A percentile compares a stretch with the other conserved stretches of the same genome.
Evolutionary conservation across 176 grass and related monocot species (phyloP).

Genomic region (Phoenix roebelenii): DNA sequence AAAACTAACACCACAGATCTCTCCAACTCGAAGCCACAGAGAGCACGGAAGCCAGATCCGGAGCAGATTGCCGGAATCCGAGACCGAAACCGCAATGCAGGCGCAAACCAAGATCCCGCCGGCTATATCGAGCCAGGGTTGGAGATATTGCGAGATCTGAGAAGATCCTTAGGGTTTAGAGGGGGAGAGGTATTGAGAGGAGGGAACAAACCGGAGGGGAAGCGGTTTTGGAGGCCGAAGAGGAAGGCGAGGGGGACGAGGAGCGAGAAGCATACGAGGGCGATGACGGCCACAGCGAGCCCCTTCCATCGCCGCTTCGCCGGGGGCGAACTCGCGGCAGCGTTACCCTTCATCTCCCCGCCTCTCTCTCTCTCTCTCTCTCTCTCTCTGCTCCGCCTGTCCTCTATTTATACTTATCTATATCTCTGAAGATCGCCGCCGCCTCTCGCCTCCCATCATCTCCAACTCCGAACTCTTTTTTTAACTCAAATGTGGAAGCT

Average conservation of each 20-base stretch:
- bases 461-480: no score
- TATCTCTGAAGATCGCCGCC: no score
- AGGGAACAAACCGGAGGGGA: conserved; percentile 39
- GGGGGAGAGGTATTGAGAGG: not conserved
- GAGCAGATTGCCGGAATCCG: not conserved
- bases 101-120: not conserved
- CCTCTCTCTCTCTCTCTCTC: not conserved
- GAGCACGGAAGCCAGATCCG: not conserved
- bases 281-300: conserved; percentile 24
- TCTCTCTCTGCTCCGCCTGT: not conserved
- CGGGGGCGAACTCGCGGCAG: not conserved
- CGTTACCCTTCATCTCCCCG: conserved; percentile 39
- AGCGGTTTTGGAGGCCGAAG: conserved; percentile 47
- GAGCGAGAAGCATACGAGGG: conserved; percentile 42
- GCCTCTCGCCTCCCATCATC: no score
- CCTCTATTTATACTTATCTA: no score
- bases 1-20: not conserved
- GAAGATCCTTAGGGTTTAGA: conserved; percentile 12
- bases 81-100: not conserved
- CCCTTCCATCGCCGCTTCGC: conserved; percentile 50
- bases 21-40: not conserved
- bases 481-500: no score
- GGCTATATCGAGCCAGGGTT: not conserved
- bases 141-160: conserved; percentile 9
- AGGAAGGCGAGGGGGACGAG: conserved; percentile 53